These are phyloP conservation scores for Phialocephala subalpina DNA, from an alignment of 2,329 filamentous ascomycete genomes.

Conservation along the genomic window DNA sequence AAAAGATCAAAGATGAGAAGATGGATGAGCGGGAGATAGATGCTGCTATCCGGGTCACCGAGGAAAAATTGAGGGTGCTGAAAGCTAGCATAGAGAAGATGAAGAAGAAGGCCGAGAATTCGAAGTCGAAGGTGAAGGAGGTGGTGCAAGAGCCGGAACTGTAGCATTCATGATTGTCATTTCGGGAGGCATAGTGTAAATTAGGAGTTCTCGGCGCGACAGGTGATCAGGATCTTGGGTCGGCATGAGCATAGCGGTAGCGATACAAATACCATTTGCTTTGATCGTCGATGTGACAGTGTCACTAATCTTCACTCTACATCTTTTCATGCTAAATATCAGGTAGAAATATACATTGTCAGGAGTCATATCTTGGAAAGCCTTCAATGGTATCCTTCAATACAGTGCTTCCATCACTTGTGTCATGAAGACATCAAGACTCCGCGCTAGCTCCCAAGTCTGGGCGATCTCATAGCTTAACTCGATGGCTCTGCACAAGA, in stretches of 20 bases:
- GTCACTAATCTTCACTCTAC: no score
- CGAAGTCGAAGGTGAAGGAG: neutral
- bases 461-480: no score
- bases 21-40: conserved; percentile 43
- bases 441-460: no score
- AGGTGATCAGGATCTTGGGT: neutral
- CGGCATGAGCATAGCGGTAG: conserved; percentile 2
- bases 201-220: neutral
- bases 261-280: conserved; percentile 19
- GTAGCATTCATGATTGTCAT: conserved; percentile 7
- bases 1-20: conserved; percentile 38
- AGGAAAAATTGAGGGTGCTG: conserved; percentile 81
- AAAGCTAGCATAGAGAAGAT: conserved; percentile 71
- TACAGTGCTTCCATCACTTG: no score
- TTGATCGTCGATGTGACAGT: neutral
- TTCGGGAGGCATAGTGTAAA: conserved; percentile 1
- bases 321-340: no score
- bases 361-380: no score
- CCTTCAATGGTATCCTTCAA: no score
- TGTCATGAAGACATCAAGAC: no score
- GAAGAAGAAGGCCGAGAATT: conserved; percentile 19
- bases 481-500: no score
- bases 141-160: neutral
- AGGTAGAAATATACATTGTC: no score
- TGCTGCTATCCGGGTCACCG: conserved; percentile 67